A percentile compares a stretch with the other conserved stretches of the same genome.
phyloP scores from a whole-genome alignment of 805 yeast genomes.

The Candida incommunis region DNA sequence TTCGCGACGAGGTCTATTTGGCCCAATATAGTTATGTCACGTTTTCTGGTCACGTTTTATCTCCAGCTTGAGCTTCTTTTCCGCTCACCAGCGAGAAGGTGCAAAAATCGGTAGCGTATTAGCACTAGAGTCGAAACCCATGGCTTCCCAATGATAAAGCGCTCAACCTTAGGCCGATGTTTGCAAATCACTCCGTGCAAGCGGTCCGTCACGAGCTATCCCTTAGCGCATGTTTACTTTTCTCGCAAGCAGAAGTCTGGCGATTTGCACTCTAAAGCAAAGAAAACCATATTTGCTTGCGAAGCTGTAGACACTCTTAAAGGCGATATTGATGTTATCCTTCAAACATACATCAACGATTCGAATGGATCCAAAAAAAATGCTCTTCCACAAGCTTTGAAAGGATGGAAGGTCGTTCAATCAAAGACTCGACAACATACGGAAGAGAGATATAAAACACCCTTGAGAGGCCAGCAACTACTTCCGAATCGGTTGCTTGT shows the following conservation, averaged over 20 bases:
- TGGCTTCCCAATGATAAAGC: too few relatives aligned
- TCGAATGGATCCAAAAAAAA: background rate
- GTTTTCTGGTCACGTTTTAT: too few relatives aligned
- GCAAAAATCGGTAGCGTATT: too few relatives aligned
- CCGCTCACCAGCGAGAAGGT: too few relatives aligned
- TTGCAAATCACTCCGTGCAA: too few relatives aligned
- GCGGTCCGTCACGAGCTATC: background rate
- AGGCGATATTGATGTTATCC: background rate
- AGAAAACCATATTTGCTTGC: background rate
- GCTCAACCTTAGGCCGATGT: too few relatives aligned
- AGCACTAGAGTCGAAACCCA: too few relatives aligned
- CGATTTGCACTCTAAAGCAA: background rate
- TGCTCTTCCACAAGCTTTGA: background rate
- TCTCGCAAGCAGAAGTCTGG: background rate
- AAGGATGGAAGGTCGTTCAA: background rate
- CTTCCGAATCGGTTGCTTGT: background rate
- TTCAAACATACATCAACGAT: background rate
- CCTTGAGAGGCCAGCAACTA: background rate
- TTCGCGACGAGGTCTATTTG: background rate
- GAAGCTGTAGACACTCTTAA: background rate
- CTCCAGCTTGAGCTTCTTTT: too few relatives aligned
- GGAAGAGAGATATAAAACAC: background rate
- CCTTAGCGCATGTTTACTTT: background rate
- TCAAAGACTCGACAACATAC: background rate
- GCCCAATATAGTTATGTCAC: background rate